Evolutionary conservation across 257 asterid genomes (phyloP), one percentile per base, ranked within the genome.

Genomic region (Plantago major): DNA sequence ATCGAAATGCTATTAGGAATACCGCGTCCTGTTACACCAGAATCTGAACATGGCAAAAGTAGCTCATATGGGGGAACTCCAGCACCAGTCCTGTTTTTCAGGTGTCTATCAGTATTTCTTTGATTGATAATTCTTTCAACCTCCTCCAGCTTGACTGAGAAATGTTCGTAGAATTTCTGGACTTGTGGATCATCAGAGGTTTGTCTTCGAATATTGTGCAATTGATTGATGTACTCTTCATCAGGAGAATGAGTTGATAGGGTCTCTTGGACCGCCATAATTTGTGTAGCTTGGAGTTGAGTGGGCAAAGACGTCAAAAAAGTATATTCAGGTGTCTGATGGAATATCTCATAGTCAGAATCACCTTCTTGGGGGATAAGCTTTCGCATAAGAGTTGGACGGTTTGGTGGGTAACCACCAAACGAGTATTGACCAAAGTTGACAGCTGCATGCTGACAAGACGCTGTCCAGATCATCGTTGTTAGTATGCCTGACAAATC

Each of bases 241-340:
- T 88, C 95, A 12, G 88, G 77, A 37, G 97, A 86, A 75, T 89
- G 95, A 37, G 94, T 89, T 4, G 97, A 89, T 47, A 86, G 73
- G 7, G 91, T 84, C 51, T 89, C 97, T 55, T 89, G 97, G 9
- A 89, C 95, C 10, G 97, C 97, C 97, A 89, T 86, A 46, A 89
- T 85, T 67, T 89, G 86, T 6, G 97, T 89, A 13, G 95, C 97
- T 67, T 89, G 97, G 46, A 89, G 94, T 71, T 82, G 94, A 67
- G 94, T 86, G 15, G 95, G 89, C 81, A 89, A 73, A 18, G 95
- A 84, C 55, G 95, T 76, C 82, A 89, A 78, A 72, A 89, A 89
- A 17, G 86, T 78, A 12, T 63, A 77, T 70, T 80, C 86, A 2
- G 97, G 97, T 62, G 73, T 69, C n/a, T 66, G 68, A 11, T 82